Evolutionary conservation across 352 stramenopile species (phyloP), one percentile per base, ranked within the genome.

Genomic region (Phytophthora pisi): DNA sequence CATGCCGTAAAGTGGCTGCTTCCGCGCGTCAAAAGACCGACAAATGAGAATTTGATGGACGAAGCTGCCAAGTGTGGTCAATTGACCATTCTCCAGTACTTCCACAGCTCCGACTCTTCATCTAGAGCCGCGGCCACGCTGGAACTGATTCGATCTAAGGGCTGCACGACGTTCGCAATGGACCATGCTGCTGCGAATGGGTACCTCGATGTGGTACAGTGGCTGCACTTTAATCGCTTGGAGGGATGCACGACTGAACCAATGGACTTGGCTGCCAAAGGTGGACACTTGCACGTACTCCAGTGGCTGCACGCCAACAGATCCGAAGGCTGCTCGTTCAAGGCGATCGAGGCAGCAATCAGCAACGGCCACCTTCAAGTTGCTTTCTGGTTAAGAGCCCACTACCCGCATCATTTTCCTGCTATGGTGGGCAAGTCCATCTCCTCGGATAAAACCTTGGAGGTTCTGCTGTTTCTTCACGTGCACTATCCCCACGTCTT

Each of bases 161-260:
- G 40, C 18, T 46, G 40, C 18, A 13, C 40, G 40, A 46, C 40
- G 40, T 46, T 46, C 9, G 40, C 40, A 0, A 20, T 46, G 16
- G 40, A 46, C 40, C 8, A 46, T 10, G 40, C 40, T n/a, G 40
- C 40, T 23, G 40, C 40, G 7, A 46, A 20, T 4, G 40, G 16
- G 7, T 20, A 46, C 23, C 16, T 46, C 40, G 16, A 46, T 7
- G 16, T 46, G 40, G 40, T 46, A 20, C 15, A 46, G 40, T 46
- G 40, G 40, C 40, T 46, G 40, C 40, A 46, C 40, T 46, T 46
- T 16, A 46, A 46, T 23, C 40, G 40, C 40, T 46, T 16, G 40
- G 40, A 46, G 40, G 16, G 40, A 23, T 46, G 40, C 16, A 46
- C 40, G 8, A 23, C 40, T 46, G 13, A 46, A 23, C 16, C 40